Conservation (phyloP, 768 basidiomycete genomes). For the Pleurotus pulmonarius region DNA sequence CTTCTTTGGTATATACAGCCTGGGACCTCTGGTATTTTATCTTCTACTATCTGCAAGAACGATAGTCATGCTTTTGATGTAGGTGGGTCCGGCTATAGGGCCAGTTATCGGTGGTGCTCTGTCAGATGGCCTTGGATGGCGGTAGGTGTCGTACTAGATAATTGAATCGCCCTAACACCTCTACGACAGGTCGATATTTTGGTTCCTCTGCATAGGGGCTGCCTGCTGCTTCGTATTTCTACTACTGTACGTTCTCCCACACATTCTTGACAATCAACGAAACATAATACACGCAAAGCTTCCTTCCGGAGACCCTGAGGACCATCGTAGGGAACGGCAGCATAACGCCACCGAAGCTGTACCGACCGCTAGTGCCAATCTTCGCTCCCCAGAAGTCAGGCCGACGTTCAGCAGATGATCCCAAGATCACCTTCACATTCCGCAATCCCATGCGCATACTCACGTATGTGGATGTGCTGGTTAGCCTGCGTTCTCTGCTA, state of each 20-base stretch:
- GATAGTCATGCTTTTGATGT: conserved; percentile 3
- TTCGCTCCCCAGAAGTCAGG: conserved; percentile 24
- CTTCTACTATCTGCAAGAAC: conserved; percentile 3
- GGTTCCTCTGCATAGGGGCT: conserved; percentile 52
- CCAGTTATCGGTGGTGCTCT: conserved; percentile 60
- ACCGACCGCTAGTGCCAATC: conserved; percentile 50
- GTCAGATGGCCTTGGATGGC: conserved; percentile 58
- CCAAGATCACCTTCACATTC: conserved; percentile 35
- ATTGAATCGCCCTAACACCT: neutral
- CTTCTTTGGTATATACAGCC: conserved; percentile 63
- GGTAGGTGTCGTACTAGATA: conserved; percentile 27
- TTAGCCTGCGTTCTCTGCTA: conserved; percentile 21
- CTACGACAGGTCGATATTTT: conserved; percentile 48
- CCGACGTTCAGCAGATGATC: conserved; percentile 17
- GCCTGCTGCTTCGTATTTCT: conserved; percentile 42
- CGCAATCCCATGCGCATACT: conserved; percentile 56
- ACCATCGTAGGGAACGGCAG: conserved; percentile 50
- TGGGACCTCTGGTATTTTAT: conserved; percentile 53
- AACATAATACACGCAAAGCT: conserved; percentile 27
- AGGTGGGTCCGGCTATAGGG: conserved; percentile 59
- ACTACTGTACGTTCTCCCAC: conserved; percentile 32
- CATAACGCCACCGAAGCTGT: conserved; percentile 42
- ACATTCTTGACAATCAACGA: conserved; percentile 11
- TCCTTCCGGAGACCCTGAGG: conserved; percentile 51
- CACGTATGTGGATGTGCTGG: conserved; percentile 47